phyloP scores from a whole-genome alignment of 2,329 filamentous ascomycete genomes.

The Neurospora sp. region DNA sequence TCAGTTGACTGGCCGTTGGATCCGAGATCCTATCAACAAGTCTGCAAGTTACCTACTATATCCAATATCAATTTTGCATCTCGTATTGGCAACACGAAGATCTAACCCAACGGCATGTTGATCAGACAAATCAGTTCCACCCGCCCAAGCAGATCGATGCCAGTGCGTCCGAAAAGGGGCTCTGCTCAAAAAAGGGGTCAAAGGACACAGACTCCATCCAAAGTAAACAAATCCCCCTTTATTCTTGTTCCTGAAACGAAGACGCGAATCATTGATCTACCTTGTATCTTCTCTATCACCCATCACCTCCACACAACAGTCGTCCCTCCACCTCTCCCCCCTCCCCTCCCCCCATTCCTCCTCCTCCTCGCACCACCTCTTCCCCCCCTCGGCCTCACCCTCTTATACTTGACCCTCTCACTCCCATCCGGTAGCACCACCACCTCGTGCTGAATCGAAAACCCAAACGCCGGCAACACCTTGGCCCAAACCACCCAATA shows the following conservation, averaged over 20 bases:
- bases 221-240: background rate
- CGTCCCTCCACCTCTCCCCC: constrained; percentile 8
- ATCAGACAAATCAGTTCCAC: background rate
- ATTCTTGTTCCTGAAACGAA: background rate
- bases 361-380: constrained; percentile 17
- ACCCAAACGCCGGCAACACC: constrained; percentile 20
- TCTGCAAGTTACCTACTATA: background rate
- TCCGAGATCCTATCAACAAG: background rate
- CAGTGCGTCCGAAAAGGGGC: background rate
- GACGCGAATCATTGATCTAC: background rate
- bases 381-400: constrained; percentile 6
- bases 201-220: background rate
- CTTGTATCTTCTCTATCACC: background rate
- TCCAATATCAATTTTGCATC: background rate
- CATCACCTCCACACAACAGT: constrained; percentile 12
- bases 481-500: constrained; percentile 22
- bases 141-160: background rate
- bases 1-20: background rate
- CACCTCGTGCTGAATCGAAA: constrained; percentile 23
- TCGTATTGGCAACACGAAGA: background rate
- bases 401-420: constrained; percentile 23
- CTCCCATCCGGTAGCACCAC: constrained; percentile 23
- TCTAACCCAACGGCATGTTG: background rate
- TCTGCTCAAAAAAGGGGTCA: background rate
- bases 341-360: constrained; percentile 7